These are phyloP conservation scores for Talaromyces trachyspermus DNA, from an alignment of 495 filamentous ascomycete species.

Conservation along the genomic window DNA sequence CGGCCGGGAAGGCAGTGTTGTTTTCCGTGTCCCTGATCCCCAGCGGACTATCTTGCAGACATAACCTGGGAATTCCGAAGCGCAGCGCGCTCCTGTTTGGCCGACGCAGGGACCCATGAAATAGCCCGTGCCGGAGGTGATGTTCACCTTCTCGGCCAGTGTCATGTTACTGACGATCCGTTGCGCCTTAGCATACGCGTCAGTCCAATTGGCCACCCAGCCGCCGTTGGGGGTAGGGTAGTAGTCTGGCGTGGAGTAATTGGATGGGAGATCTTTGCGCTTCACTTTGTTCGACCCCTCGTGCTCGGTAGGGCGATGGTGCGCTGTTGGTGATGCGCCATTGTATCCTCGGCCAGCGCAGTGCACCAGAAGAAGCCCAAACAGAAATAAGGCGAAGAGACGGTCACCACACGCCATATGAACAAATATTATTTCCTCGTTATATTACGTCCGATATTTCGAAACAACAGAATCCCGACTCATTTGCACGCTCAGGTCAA, in stretches of 20 bases:
- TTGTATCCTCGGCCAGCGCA: too few species aligned
- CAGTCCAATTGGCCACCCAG: conserved; percentile 59
- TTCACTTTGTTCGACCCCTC: not conserved
- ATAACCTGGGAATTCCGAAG: conserved; percentile 35
- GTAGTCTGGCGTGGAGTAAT: conserved; percentile 46
- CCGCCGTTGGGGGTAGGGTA: conserved; percentile 87
- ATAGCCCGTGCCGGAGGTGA: conserved; percentile 67
- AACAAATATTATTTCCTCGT: too few species aligned
- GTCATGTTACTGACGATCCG: conserved; percentile 79
- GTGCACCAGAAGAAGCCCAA: too few species aligned
- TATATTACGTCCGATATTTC: too few species aligned
- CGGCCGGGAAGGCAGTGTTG: conserved; percentile 51
- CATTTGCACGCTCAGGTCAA: too few species aligned
- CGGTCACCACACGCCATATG: too few species aligned
- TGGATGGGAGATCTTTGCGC: not conserved
- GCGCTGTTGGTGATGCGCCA: too few species aligned
- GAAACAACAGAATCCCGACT: too few species aligned
- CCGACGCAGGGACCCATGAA: conserved; percentile 41
- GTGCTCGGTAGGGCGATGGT: too few species aligned
- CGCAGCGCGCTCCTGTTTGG: conserved; percentile 35
- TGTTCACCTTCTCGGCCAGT: conserved; percentile 86
- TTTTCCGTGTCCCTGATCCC: conserved; percentile 45
- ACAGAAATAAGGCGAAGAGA: too few species aligned
- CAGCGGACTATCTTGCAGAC: conserved; percentile 38
- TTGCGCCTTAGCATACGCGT: conserved; percentile 74